These are phyloP conservation scores for Dryas drummondii DNA, from an alignment of 306 rosid species.

Conservation along the genomic window DNA sequence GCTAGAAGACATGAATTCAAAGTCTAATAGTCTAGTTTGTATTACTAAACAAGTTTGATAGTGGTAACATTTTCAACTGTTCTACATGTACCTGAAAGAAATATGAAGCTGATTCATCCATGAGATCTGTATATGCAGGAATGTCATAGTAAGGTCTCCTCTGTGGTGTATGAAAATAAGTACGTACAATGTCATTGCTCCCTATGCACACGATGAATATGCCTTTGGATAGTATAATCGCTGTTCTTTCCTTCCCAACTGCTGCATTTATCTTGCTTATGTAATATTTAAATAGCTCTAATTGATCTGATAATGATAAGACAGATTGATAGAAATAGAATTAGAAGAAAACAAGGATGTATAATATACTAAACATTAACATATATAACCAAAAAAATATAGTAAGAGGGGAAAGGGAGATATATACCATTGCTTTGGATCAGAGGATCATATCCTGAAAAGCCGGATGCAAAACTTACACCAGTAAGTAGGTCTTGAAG, in stretches of 20 bases:
- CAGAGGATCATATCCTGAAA: conserved; percentile 72
- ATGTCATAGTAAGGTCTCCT: conserved; percentile 43
- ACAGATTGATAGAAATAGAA: conserved; percentile 42
- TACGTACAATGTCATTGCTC: conserved; percentile 64
- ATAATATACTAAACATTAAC: not conserved
- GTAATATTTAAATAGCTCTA: conserved; percentile 56
- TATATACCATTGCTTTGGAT: conserved; percentile 41
- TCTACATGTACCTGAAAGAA: conserved; percentile 43
- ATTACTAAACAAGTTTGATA: too few relatives aligned
- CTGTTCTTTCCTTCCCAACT: conserved; percentile 39
- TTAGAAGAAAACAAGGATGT: not conserved
- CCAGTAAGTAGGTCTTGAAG: conserved; percentile 66
- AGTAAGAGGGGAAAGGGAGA: conserved; percentile 2
- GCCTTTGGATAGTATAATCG: conserved; percentile 47
- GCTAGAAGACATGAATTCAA: too few relatives aligned
- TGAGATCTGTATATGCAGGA: conserved; percentile 51
- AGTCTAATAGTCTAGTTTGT: too few relatives aligned
- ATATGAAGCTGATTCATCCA: conserved; percentile 47
- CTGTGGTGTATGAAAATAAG: conserved; percentile 37
- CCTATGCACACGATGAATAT: conserved; percentile 51
- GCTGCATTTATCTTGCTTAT: conserved; percentile 40
- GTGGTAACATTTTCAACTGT: not conserved
- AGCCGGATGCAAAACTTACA: conserved; percentile 74
- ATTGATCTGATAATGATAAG: conserved; percentile 52
- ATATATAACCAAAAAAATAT: not conserved